Percentiles rank a stretch among this genome's conserved stretches.
Conservation (phyloP, 2,329 filamentous ascomycete species). For the Beauveria rudraprayagi region DNA sequence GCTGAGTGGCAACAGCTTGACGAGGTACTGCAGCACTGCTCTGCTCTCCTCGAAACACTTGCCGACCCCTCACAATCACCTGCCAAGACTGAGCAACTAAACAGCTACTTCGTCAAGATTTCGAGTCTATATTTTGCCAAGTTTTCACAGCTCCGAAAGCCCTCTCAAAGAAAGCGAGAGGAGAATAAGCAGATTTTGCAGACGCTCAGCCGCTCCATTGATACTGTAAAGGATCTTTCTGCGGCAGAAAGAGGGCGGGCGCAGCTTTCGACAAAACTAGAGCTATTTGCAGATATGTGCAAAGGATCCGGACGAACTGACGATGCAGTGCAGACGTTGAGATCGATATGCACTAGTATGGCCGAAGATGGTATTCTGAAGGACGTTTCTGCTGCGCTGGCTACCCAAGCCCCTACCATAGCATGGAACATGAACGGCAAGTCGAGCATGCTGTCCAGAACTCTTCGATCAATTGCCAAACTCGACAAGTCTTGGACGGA, state of each 20-base stretch:
- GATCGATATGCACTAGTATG: slow-evolving; percentile 53
- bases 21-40: slow-evolving; percentile 47
- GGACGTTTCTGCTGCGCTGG: slow-evolving; percentile 42
- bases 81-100: slow-evolving; percentile 24
- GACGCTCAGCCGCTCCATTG: slow-evolving; percentile 55
- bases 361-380: slow-evolving; percentile 50
- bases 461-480: slow-evolving; percentile 52
- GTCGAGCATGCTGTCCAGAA: slow-evolving; percentile 46
- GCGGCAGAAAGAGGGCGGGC: slow-evolving; percentile 50
- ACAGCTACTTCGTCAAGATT: slow-evolving; percentile 54
- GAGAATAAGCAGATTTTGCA: slow-evolving; percentile 38
- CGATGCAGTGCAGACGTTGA: slow-evolving; percentile 50
- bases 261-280: slow-evolving; percentile 55
- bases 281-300: slow-evolving; percentile 56
- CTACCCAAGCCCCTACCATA: slow-evolving; percentile 38
- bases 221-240: slow-evolving; percentile 48
- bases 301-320: slow-evolving; percentile 43
- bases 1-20: slow-evolving; percentile 49
- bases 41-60: slow-evolving; percentile 45
- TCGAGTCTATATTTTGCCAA: slow-evolving; percentile 65
- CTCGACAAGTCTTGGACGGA: slow-evolving; percentile 49
- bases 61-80: slow-evolving; percentile 29
- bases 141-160: slow-evolving; percentile 44
- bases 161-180: slow-evolving; percentile 28
- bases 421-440: slow-evolving; percentile 48